Conservation (phyloP, 176 grass and related monocot species). For the Dendrocalamus sinicus region DNA sequence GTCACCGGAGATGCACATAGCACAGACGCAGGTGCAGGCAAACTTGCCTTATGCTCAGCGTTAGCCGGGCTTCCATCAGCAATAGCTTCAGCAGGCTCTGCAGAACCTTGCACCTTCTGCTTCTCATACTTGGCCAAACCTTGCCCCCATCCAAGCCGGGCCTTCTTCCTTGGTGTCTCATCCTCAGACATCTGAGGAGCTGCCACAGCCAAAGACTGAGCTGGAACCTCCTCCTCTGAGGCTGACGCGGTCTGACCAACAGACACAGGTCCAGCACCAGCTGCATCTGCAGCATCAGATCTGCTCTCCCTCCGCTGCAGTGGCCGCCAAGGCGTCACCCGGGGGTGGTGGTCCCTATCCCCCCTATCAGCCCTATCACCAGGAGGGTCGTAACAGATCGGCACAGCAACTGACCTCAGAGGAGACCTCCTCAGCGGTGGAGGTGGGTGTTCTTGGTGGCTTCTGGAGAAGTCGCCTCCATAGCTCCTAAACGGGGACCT, state of each 20-base stretch:
- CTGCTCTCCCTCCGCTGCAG: slow-evolving; percentile 62
- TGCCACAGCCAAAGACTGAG: background rate
- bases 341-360: slow-evolving; percentile 56
- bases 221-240: slow-evolving; percentile 45
- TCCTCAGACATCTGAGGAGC: slow-evolving; percentile 55
- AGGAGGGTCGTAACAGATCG: slow-evolving; percentile 58
- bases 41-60: slow-evolving; percentile 26
- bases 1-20: slow-evolving; percentile 11
- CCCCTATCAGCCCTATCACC: slow-evolving; percentile 53
- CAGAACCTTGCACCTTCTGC: slow-evolving; percentile 70
- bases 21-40: background rate
- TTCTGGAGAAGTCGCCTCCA: slow-evolving; percentile 54
- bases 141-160: slow-evolving; percentile 94
- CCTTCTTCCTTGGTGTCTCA: slow-evolving; percentile 72
- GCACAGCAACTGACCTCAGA: slow-evolving; percentile 79
- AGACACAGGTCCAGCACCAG: slow-evolving; percentile 33
- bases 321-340: slow-evolving; percentile 56
- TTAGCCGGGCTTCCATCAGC: slow-evolving; percentile 35
- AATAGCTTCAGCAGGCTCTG: slow-evolving; percentile 38
- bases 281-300: slow-evolving; percentile 52
- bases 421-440: slow-evolving; percentile 59
- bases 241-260: slow-evolving; percentile 30
- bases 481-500: slow-evolving; percentile 59
- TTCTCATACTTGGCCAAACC: slow-evolving; percentile 97
- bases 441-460: slow-evolving; percentile 54